These are phyloP conservation scores for Calocybe gambosa DNA, from an alignment of 1,284 basidiomycete genomes.

Conservation along the genomic window DNA sequence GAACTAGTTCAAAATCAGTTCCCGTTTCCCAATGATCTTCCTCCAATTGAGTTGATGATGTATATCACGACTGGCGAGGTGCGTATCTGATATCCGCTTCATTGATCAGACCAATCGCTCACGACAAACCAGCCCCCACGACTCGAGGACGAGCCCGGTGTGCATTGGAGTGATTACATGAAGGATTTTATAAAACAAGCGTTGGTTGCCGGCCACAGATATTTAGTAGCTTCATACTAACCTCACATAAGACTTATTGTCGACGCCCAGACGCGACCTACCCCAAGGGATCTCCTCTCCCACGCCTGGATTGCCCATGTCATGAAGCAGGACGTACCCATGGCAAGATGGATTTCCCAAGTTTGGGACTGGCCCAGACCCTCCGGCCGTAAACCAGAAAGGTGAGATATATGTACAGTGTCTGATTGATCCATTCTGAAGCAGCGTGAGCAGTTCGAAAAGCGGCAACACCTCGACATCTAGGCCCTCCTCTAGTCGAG, in stretches of 20 bases:
- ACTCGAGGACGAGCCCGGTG: conserved; percentile 65
- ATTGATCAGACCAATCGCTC: conserved; percentile 9
- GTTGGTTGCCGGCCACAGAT: conserved; percentile 39
- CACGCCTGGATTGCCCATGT: conserved; percentile 85
- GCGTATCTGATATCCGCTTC: conserved; percentile 18
- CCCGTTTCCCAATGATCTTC: conserved; percentile 90
- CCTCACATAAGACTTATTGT: conserved; percentile 34
- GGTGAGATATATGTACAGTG: conserved; percentile 26
- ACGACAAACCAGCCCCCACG: conserved; percentile 63
- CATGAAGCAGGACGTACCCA: conserved; percentile 80
- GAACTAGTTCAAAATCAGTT: conserved; percentile 94
- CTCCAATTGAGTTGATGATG: conserved; percentile 90
- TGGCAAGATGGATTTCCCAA: conserved; percentile 86
- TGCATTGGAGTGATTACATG: conserved; percentile 81
- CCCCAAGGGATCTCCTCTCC: conserved; percentile 77
- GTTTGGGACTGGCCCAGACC: conserved; percentile 80
- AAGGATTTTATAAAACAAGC: conserved; percentile 90
- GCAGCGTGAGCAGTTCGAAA: conserved; percentile 16
- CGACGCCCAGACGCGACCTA: conserved; percentile 64
- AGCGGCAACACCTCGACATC: conserved; percentile 23
- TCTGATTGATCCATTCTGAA: conserved; percentile 2
- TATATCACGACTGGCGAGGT: conserved; percentile 84
- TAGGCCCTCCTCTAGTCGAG: conserved; percentile 19
- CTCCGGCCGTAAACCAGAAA: conserved; percentile 32
- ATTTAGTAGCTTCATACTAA: conserved; percentile 3